Evolutionary conservation across 2,329 filamentous ascomycete species (phyloP), one percentile per base, ranked within the genome.

Genomic region (Apiospora phragmitis): DNA sequence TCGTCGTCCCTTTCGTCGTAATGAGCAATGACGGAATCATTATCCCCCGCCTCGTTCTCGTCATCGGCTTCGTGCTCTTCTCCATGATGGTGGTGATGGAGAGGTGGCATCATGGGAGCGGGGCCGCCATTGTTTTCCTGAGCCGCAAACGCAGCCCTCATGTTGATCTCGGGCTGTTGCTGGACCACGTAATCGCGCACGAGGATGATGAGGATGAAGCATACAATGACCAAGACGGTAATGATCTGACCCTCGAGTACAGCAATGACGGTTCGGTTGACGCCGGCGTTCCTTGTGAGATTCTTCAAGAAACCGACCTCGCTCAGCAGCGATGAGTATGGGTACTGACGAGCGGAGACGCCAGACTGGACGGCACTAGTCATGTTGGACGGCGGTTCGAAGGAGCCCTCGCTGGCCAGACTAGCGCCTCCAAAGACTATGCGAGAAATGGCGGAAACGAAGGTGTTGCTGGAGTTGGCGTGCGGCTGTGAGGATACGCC

Each of bases 141-240:
- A 9, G 84, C 87, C 14, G 87, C 89, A 77, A 91, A 88, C 4
- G 88, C 89, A 11, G 88, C 91, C 0, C 90, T 92, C 85, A 96
- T 91, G 76, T 97, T 97, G 75, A 96, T 92, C 74, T 95, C 92
- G 6, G 95, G 96, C 79, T 99, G 96, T 80, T 99, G 96, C 80
- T 99, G 96, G 12, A 99, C 94, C 68, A 99, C 96, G 88, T 97
- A 99, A 83, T 99, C 96, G 65, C 97, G 87, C 65, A 99, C 98
- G 4, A 99, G 83, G 75, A 99, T 99, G 55, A 99, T 91, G n/a
- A 99, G 84, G 71, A 99, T 98, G 81, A 98, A 99, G 71, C 92
- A 94, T 62, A 97, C 88, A 9, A 99, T 95, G 68, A 98, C 94
- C 14, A 97, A 84, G 7, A 98, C 84, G 0, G 95, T 99, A 75